phyloP scores from a whole-genome alignment of 768 basidiomycete species.

The Cystofilobasidium ferigula region DNA sequence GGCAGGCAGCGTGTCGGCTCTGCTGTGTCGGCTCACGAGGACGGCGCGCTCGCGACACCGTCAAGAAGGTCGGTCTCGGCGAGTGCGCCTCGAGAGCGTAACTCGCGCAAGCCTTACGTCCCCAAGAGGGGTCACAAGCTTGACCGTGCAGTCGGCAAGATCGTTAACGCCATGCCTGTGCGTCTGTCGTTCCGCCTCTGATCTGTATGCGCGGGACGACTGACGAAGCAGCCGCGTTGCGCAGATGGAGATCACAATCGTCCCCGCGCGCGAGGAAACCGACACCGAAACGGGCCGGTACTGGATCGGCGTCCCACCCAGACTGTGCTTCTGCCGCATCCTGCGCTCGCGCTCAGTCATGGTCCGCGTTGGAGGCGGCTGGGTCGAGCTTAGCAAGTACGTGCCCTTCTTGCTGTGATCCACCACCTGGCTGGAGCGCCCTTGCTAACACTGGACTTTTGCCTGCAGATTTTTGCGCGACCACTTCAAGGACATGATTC shows the following conservation, averaged over 20 bases:
- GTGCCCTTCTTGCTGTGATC: background rate
- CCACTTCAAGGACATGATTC: slow-evolving; percentile 19
- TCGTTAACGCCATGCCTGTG: slow-evolving; percentile 21
- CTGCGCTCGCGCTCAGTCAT: slow-evolving; percentile 23
- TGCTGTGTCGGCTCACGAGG: background rate
- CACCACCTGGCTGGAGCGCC: too few relatives aligned
- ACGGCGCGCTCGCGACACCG: background rate
- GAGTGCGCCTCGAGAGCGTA: background rate
- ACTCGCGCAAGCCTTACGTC: slow-evolving; percentile 1
- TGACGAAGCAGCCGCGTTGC: background rate
- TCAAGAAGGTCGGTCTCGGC: background rate
- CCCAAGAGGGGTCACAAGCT: slow-evolving; percentile 19
- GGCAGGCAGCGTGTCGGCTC: background rate
- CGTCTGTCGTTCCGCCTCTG: background rate
- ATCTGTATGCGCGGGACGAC: too few relatives aligned
- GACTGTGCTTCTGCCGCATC: slow-evolving; percentile 25
- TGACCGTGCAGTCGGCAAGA: slow-evolving; percentile 21
- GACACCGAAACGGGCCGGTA: slow-evolving; percentile 21
- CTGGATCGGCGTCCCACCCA: slow-evolving; percentile 26
- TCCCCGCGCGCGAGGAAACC: slow-evolving; percentile 2
- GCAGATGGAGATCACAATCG: slow-evolving; percentile 23
- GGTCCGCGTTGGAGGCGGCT: slow-evolving; percentile 26
- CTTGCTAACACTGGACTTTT: background rate
- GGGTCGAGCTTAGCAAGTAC: slow-evolving; percentile 25
- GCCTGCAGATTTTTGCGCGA: slow-evolving; percentile 12